Evolutionary conservation across 441 rosid species (phyloP).

Genomic region (Geranium incanum): DNA sequence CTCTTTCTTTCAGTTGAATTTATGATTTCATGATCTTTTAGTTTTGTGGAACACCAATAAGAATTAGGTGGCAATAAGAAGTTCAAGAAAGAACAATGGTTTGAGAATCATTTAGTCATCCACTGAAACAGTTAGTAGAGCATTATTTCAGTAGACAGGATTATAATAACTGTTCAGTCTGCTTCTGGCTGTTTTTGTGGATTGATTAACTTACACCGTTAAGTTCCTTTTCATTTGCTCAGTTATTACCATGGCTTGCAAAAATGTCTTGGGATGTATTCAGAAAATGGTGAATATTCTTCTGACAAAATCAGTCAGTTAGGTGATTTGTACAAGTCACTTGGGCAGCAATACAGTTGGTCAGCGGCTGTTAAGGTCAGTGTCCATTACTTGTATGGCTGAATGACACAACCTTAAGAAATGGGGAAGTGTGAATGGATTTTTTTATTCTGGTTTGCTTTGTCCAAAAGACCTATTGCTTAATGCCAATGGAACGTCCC

Average conservation of each 20-base stretch:
- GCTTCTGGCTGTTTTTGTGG: slow-evolving; percentile 24
- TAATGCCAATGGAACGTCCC: neutral
- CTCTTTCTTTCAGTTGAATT: neutral
- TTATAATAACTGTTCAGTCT: neutral
- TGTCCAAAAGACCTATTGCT: neutral
- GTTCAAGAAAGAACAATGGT: neutral
- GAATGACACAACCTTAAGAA: neutral
- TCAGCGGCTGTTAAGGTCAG: slow-evolving; percentile 96
- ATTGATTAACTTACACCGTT: slow-evolving; percentile 18
- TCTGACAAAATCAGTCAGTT: slow-evolving; percentile 66
- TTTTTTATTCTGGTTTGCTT: slow-evolving; percentile 1
- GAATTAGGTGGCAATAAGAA: neutral
- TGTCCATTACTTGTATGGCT: neutral
- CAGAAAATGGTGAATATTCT: slow-evolving; percentile 56
- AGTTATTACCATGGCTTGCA: slow-evolving; percentile 96
- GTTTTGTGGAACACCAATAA: neutral
- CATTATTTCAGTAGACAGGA: neutral
- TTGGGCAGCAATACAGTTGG: slow-evolving; percentile 64
- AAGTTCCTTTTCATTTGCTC: slow-evolving; percentile 29
- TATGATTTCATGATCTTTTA: neutral
- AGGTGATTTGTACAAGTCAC: slow-evolving; percentile 70
- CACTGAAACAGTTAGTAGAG: neutral
- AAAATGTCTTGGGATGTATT: slow-evolving; percentile 59
- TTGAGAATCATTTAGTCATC: neutral
- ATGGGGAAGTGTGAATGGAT: slow-evolving; percentile 1